A percentile compares a stretch with the other conserved stretches of the same genome.
Evolutionary conservation across 2,329 filamentous ascomycete species (phyloP).

Genomic region (Exophiala xenobiotica): DNA sequence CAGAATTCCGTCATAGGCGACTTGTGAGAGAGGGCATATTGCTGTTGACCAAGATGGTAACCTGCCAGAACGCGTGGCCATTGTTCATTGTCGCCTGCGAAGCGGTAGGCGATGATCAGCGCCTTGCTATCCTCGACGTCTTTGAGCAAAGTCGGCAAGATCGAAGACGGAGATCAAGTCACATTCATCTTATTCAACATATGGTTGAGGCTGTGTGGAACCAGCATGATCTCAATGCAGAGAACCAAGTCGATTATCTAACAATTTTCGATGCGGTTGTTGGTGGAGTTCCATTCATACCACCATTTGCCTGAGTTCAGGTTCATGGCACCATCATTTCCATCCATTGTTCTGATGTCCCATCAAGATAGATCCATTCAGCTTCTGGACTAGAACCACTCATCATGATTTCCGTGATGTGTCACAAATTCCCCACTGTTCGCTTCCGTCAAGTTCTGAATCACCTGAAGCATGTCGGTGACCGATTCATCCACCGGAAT

Average conservation of each 20-base stretch:
- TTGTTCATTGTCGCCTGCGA: constrained; percentile 27
- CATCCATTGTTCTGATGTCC: constrained; percentile 8
- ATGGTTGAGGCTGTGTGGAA: constrained; percentile 22
- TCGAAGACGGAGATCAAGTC: constrained; percentile 22
- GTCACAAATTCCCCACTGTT: constrained; percentile 31
- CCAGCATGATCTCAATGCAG: constrained; percentile 21
- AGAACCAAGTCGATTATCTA: constrained; percentile 21
- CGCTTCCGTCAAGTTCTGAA: constrained; percentile 28
- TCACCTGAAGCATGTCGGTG: constrained; percentile 30
- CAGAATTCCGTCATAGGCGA: constrained; percentile 20
- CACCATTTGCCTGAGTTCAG: constrained; percentile 21
- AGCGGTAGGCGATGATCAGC: constrained; percentile 20
- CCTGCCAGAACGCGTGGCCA: constrained; percentile 25
- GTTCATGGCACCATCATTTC: constrained; percentile 8
- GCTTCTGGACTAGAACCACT: constrained; percentile 18
- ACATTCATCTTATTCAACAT: constrained; percentile 24
- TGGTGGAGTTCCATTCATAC: constrained; percentile 22
- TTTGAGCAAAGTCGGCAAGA: constrained; percentile 20
- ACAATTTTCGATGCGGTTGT: constrained; percentile 23
- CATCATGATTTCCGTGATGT: constrained; percentile 29
- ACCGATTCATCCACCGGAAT: constrained; percentile 33
- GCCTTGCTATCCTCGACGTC: constrained; percentile 18
- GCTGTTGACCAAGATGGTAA: constrained; percentile 22
- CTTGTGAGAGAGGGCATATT: constrained; percentile 24
- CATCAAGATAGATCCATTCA: constrained; percentile 10